These are phyloP conservation scores for Ajuga chamaepitys DNA, from an alignment of 257 asterid genomes.

Conservation along the genomic window DNA sequence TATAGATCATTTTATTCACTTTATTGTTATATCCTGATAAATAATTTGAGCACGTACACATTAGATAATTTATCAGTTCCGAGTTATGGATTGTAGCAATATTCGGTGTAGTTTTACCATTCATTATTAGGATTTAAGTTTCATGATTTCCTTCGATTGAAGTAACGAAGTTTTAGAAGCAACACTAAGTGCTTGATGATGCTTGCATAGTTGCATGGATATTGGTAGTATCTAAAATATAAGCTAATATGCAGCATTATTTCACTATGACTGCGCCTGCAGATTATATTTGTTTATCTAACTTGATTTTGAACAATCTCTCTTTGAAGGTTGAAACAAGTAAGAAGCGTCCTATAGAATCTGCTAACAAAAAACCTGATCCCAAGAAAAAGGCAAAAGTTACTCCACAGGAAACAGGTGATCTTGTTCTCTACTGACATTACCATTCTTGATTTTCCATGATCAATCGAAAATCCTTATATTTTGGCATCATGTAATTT, in stretches of 20 bases:
- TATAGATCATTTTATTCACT: background rate
- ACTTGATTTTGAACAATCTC: background rate
- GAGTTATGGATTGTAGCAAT: background rate
- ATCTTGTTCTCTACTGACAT: background rate
- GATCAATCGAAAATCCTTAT: background rate
- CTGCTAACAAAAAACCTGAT: slow-evolving; percentile 48
- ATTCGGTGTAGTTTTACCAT: background rate
- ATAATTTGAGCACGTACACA: background rate
- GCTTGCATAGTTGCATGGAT: background rate
- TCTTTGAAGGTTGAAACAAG: slow-evolving; percentile 34
- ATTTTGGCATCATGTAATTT: background rate
- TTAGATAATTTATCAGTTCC: background rate
- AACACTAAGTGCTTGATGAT: background rate
- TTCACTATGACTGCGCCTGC: background rate
- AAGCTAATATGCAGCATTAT: background rate
- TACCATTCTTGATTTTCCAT: background rate
- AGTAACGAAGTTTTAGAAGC: background rate
- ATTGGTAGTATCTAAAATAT: background rate
- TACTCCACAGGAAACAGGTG: slow-evolving; percentile 67
- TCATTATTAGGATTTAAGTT: background rate
- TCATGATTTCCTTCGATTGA: background rate
- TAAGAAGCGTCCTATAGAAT: slow-evolving; percentile 54
- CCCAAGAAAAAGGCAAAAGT: slow-evolving; percentile 57
- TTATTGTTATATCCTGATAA: background rate
- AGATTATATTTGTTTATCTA: background rate